phyloP scores from a whole-genome alignment of 148 eudicot genomes.

The Nyssa sinensis region DNA sequence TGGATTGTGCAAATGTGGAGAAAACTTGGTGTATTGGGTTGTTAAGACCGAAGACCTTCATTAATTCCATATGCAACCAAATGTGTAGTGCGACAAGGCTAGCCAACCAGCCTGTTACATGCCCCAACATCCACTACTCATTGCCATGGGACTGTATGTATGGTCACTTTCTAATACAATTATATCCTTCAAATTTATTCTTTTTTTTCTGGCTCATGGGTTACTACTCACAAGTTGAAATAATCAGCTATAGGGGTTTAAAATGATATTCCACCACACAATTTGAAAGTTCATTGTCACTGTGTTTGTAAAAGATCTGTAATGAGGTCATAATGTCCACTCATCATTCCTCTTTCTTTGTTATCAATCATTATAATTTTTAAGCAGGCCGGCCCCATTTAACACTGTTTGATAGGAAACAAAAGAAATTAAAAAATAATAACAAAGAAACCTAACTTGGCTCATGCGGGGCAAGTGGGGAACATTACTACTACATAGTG shows the following conservation, averaged over 20 bases:
- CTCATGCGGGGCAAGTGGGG: neutral
- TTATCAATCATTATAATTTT: neutral
- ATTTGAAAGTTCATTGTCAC: too few relatives aligned
- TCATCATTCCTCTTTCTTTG: neutral
- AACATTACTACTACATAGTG: neutral
- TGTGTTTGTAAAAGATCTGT: neutral
- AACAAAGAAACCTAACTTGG: neutral
- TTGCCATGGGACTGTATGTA: neutral
- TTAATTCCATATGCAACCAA: too few relatives aligned
- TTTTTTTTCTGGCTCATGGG: neutral
- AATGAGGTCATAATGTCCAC: neutral
- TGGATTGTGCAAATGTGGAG: too few relatives aligned
- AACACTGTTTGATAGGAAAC: neutral
- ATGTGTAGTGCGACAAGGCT: neutral
- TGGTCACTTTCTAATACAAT: neutral
- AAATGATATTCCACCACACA: too few relatives aligned
- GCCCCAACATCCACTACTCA: neutral
- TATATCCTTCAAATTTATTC: neutral
- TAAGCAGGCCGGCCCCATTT: neutral
- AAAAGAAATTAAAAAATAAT: neutral
- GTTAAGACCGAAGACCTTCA: too few relatives aligned
- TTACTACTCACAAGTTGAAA: too few relatives aligned
- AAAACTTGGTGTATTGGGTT: too few relatives aligned
- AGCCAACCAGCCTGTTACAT: neutral
- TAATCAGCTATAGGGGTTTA: too few relatives aligned